Base-by-base conservation (phyloP, 768 basidiomycete species). In the Fistulinella prunicolor region DNA sequence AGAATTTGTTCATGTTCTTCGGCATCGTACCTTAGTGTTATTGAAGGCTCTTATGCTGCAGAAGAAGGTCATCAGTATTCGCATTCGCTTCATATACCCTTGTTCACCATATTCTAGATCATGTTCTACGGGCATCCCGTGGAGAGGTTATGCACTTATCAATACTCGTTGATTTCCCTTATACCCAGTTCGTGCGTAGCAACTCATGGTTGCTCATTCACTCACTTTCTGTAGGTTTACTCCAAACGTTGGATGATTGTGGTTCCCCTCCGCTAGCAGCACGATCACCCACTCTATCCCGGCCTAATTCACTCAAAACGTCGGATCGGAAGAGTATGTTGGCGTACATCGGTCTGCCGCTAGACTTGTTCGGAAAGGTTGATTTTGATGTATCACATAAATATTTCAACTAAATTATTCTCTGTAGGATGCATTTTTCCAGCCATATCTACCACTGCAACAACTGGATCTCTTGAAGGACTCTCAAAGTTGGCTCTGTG, bases 71-170 rank as follows among this genome's bases (percentile, higher is more conserved):
- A 47, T 75, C 56, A 22, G 17, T 36, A 32, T 34, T 10, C 26
- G 26, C 10, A 28, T 32, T 20, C 14, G n/a, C 38, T 17, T 46
- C 16, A 30, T 47, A 21, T 26, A 32, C 42, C 57, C 16, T 48
- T 38, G 19, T 44, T 58, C 37, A 61, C 32, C 16, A 13, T 21
- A 29, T 22, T 6, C 42, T 61, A 95, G 93, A 88, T 98, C 49
- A 87, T 98, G 85, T 94, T 99, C 67, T 96, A 81, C 60, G 94
- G 94, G 6, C 91, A 95, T 61, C 95, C 95, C 0, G 95, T 98
- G 2, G 96, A 99, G 68, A 83, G 85, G 38, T 71, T 99, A 17
- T 97, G 95, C 71, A 97, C 94, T 21, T 97, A 92, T 62, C 96
- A 99, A 65, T 99, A 99, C 66, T 95, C 94, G 0, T 76, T 98